Evolutionary conservation across 768 basidiomycete species (phyloP), one percentile per base, ranked within the genome.

Genomic region (Mycena kentingensis): DNA sequence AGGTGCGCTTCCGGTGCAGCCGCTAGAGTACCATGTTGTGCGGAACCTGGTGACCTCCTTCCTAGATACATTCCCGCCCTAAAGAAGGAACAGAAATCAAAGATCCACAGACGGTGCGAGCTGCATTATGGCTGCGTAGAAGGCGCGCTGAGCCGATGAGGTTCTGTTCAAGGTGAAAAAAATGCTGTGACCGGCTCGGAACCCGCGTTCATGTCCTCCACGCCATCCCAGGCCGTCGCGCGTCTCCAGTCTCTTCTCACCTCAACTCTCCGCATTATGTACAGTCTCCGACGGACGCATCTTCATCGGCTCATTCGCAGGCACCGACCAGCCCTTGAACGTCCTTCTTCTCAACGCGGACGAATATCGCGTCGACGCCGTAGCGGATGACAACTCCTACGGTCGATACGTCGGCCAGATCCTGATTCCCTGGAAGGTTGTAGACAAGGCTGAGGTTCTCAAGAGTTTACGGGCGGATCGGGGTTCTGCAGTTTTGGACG

Each of bases 301-400:
- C 50, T 93, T 95, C 62, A 67, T 94, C 43, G 93, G 93, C 38
- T 84, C 85, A 3, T 92, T 96, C 67, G 84, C 86, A 36, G 93
- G 92, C 60, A 90, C 90, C 19, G 93, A 96, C 71, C 81, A 85
- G 63, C 82, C 81, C 39, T 81, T 89, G 52, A 96, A 96, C 67
- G 76, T 95, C 63, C 73, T 96, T 42, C 80, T 96, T 34, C 70
- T 86, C 60, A 91, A 90, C 65, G 75, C 91, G 4, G 89, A 93
- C 56, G 93, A 95, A 66, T 92, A 79, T 65, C 79, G 85, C 7
- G 18, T 42, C 21, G 26, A n/a, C 27, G 57, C 80, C 21, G 69
- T 61, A 1, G 51, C 55, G 31, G 66, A 66, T 27, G 75, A 74
- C 48, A 73, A 73, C 36, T 65, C 73, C 2, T 66, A 77, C 16